phyloP scores from a whole-genome alignment of 345 rosid species.

The Citrus trifoliata region DNA sequence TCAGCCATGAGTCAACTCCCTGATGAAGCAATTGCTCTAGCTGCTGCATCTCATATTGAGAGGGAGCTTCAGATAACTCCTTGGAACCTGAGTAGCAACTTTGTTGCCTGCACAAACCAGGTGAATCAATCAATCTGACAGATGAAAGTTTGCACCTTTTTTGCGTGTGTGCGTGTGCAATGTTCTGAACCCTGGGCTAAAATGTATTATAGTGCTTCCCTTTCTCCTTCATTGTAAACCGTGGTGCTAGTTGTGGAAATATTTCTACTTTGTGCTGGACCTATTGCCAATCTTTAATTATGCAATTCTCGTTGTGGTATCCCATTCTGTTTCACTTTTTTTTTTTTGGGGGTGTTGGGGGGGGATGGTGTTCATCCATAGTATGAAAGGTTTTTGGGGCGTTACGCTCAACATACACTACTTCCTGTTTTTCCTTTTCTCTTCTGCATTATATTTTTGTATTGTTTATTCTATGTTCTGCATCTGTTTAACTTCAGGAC shows the following conservation, averaged over 20 bases:
- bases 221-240: background rate
- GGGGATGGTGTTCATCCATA: background rate
- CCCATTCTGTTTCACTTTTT: background rate
- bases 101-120: constrained; percentile 94
- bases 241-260: background rate
- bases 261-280: background rate
- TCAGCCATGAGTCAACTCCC: constrained; percentile 92
- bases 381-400: background rate
- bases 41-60: constrained; percentile 97
- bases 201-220: background rate
- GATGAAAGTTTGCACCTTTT: background rate
- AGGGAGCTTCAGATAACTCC: constrained; percentile 95
- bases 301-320: background rate
- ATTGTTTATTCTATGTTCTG: background rate
- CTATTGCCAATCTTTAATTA: background rate
- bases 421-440: background rate
- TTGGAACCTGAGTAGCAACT: constrained; percentile 93
- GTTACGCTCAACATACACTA: background rate
- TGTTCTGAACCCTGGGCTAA: background rate
- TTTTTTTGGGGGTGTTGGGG: background rate
- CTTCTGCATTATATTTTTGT: background rate
- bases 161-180: background rate
- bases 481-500: constrained; percentile 46
- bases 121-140: constrained; percentile 29
- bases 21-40: constrained; percentile 89